These are phyloP conservation scores for Fusarium sp. DNA, from an alignment of 2,329 filamentous ascomycete species.

Conservation along the genomic window DNA sequence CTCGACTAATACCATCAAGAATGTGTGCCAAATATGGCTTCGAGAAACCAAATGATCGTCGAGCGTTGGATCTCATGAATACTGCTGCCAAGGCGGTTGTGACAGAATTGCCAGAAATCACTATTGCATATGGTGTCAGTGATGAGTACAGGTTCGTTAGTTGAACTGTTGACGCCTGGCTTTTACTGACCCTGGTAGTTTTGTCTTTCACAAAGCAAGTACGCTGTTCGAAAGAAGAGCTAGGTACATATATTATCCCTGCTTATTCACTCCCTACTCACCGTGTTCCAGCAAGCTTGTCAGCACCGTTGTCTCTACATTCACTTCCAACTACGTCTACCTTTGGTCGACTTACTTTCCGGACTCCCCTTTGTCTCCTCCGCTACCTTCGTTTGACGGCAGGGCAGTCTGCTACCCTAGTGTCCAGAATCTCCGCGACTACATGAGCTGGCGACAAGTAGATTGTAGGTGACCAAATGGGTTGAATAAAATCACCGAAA, in stretches of 20 bases:
- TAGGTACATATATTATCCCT: conserved; percentile 64
- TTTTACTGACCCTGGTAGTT: conserved; percentile 64
- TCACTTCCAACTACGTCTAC: conserved; percentile 90
- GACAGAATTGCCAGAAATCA: conserved; percentile 84
- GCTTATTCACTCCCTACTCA: conserved; percentile 19
- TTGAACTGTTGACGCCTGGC: too few species aligned
- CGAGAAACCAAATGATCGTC: conserved; percentile 89
- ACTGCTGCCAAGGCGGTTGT: conserved; percentile 87
- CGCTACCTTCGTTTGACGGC: conserved; percentile 92
- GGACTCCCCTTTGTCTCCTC: conserved; percentile 75
- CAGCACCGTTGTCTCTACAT: conserved; percentile 90
- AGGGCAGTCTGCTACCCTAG: conserved; percentile 91
- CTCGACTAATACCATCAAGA: conserved; percentile 59
- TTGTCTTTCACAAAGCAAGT: conserved; percentile 87
- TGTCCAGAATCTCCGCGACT: conserved; percentile 86
- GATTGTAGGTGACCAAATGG: conserved; percentile 76
- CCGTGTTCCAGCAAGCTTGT: conserved; percentile 78
- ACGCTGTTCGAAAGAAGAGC: conserved; percentile 86
- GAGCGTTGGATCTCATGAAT: conserved; percentile 95
- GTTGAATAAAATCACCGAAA: not conserved
- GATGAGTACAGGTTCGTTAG: conserved; percentile 83
- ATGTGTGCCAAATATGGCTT: conserved; percentile 87
- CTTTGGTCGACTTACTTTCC: conserved; percentile 84
- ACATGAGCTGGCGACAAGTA: conserved; percentile 96
- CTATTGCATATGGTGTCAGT: conserved; percentile 91